These are phyloP conservation scores for Favolaschia claudopus DNA, from an alignment of 768 basidiomycete genomes.

Conservation along the genomic window DNA sequence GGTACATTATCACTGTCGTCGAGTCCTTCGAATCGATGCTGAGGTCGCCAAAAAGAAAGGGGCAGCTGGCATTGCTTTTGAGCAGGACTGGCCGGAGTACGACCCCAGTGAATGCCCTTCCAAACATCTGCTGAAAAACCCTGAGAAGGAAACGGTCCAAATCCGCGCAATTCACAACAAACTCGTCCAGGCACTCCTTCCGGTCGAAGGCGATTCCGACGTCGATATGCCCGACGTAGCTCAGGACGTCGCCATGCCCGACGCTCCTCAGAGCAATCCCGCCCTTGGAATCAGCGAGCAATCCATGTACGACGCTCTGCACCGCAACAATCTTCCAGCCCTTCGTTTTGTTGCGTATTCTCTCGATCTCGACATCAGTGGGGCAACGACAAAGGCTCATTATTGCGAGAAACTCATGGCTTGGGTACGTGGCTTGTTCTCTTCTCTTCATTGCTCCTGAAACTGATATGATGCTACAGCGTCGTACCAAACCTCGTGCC, in stretches of 20 bases:
- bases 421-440: conserved; percentile 22
- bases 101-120: conserved; percentile 13
- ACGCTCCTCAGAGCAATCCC: conserved; percentile 9
- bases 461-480: conserved; percentile 10
- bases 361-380: conserved; percentile 7
- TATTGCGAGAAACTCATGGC: conserved; percentile 18
- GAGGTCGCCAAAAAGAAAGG: conserved; percentile 20
- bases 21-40: conserved; percentile 27
- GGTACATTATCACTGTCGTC: conserved; percentile 24
- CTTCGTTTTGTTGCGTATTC: conserved; percentile 19
- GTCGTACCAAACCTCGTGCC: conserved; percentile 18
- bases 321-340: conserved; percentile 2
- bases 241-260: conserved; percentile 15
- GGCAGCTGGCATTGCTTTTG: conserved; percentile 8
- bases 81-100: conserved; percentile 20
- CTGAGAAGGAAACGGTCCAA: background rate
- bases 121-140: conserved; percentile 6
- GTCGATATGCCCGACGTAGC: no score
- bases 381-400: conserved; percentile 6
- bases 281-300: conserved; percentile 8
- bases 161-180: conserved; percentile 13
- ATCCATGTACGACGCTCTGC: conserved; percentile 1
- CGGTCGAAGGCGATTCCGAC: background rate
- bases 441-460: background rate
- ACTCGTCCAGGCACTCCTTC: conserved; percentile 14